Conservation (phyloP, 805 yeast genomes). For the Debaryomyces tyrocola region DNA sequence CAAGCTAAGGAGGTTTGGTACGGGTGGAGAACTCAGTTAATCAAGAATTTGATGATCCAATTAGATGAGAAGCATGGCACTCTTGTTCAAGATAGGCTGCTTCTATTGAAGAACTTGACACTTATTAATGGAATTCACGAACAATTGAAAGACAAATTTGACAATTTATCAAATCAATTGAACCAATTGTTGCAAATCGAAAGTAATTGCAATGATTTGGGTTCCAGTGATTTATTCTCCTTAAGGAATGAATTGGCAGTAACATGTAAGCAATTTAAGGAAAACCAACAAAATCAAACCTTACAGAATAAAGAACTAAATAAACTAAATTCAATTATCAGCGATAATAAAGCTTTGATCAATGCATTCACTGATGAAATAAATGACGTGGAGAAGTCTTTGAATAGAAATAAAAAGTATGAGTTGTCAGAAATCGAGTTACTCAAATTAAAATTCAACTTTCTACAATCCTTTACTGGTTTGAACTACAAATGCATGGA, state of each 20-base stretch:
- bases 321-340: slow-evolving; percentile 9
- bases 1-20: slow-evolving; percentile 61
- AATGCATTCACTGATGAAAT: slow-evolving; percentile 10
- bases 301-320: slow-evolving; percentile 8
- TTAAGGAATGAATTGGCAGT: slow-evolving; percentile 9
- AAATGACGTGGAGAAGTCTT: slow-evolving; percentile 6
- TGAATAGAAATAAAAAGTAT: slow-evolving; percentile 16
- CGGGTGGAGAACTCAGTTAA: slow-evolving; percentile 57
- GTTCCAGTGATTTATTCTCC: slow-evolving; percentile 8
- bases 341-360: slow-evolving; percentile 9
- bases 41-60: slow-evolving; percentile 43
- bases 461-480: slow-evolving; percentile 27
- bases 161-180: slow-evolving; percentile 15
- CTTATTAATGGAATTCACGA: slow-evolving; percentile 8
- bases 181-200: slow-evolving; percentile 15
- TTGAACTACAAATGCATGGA: slow-evolving; percentile 16
- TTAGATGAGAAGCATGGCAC: slow-evolving; percentile 19
- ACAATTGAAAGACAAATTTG: slow-evolving; percentile 8
- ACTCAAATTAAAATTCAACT: slow-evolving; percentile 18
- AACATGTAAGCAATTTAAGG: slow-evolving; percentile 10
- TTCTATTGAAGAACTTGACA: slow-evolving; percentile 11
- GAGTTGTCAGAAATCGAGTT: slow-evolving; percentile 19
- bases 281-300: slow-evolving; percentile 12
- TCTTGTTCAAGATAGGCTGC: slow-evolving; percentile 18
- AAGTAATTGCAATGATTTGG: slow-evolving; percentile 3